Percentiles rank a stretch among this genome's conserved stretches.
Conservation (phyloP, 441 rosid species). For the Euphorbia neoarborescens region DNA sequence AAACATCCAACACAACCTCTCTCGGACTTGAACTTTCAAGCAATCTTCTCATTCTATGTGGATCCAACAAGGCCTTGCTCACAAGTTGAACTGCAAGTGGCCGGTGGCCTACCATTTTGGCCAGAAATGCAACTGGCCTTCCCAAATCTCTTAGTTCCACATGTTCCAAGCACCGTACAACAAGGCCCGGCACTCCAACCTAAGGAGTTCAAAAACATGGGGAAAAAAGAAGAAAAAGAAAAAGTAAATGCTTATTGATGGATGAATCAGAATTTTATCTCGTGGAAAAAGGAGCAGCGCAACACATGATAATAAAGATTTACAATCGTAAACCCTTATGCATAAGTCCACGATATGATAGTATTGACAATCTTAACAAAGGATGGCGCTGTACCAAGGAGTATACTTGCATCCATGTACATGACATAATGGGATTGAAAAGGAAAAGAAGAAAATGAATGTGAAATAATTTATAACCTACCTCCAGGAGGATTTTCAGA, state of each 20-base stretch:
- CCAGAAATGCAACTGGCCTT: conserved; percentile 81
- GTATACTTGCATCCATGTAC: not conserved
- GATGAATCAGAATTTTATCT: not conserved
- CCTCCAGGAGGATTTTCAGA: conserved; percentile 78
- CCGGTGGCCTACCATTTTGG: conserved; percentile 72
- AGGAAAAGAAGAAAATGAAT: not conserved
- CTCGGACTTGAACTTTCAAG: conserved; percentile 60
- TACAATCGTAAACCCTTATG: no score
- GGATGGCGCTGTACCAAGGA: not conserved
- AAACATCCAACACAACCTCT: conserved; percentile 67
- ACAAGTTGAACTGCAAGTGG: conserved; percentile 83
- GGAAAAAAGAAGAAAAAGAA: not conserved
- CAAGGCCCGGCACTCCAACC: conserved; percentile 65
- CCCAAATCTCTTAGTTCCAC: conserved; percentile 74
- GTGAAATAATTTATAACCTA: conserved; percentile 22
- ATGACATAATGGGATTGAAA: not conserved
- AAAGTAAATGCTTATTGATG: not conserved
- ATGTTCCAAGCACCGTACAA: conserved; percentile 72
- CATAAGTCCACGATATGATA: no score
- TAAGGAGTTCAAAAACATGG: conserved; percentile 31
- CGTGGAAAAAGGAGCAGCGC: not conserved
- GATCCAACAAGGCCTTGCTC: conserved; percentile 71
- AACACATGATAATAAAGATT: not conserved
- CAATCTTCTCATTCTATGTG: conserved; percentile 63
- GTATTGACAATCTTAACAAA: not conserved